Evolutionary conservation across 192 early-diverging fungal genomes (phyloP), one percentile per base, ranked within the genome.

Genomic region (Backusella tarrabulga): DNA sequence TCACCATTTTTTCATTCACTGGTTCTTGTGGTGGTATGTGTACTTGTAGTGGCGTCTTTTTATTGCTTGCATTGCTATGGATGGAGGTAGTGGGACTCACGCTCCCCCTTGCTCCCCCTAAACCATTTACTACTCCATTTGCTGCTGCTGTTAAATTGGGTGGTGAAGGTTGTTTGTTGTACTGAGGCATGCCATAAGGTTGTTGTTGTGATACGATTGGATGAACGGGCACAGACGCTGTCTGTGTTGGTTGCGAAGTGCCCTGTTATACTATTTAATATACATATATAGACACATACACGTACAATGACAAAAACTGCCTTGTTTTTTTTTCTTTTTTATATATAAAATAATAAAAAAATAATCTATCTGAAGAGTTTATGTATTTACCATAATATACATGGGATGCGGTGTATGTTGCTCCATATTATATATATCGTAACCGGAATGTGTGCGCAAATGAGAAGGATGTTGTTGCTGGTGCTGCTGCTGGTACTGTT

Each of bases 41-140:
- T 4, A 73, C 52, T n/a, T 34, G 46, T 38, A 74, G 19, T 63
- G 54, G 73, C 11, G 35, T 23, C n/a, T 74, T 74, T 38, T 74
- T 60, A 60, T 21, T 46, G 29, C 71, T 72, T 0, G 34, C 40
- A 38, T 75, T 68, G 14, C 82, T 81, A 41, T 79, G 79, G 11
- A n/a, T 77, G 76, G 46, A 80, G 74, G 73, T 78, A 71, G 44
- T 76, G 41, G 21, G 82, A 81, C 34, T 83, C 4, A 17, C 40
- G 34, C 56, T 63, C 4, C 56, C 56, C n/a, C 19, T 23, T 8
- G 4, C 50, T 19, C 50, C 17, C 15, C 52, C 52, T 54, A 19
- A 19, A 8, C 5, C 15, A 21, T 23, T 23, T 14, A 26, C 21
- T 36, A 34, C 38, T 11, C 21, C 21, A 12, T 12, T 21, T 56